Percentiles rank a stretch among this genome's conserved stretches.
Conservation (phyloP, 441 rosid species). For the Brassica balearica region DNA sequence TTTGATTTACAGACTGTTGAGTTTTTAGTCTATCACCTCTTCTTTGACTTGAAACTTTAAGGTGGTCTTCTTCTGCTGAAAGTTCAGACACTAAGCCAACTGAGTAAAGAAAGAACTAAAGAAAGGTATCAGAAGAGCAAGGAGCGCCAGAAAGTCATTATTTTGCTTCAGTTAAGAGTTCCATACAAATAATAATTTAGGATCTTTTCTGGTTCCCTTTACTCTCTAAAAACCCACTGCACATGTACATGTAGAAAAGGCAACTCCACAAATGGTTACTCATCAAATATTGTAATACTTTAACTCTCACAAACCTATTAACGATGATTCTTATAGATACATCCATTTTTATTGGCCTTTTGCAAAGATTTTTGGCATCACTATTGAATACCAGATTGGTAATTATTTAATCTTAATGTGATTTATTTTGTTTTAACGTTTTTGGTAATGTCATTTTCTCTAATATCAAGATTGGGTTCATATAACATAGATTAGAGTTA, state of each 20-base stretch:
- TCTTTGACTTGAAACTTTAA: background rate
- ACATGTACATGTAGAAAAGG: too few species aligned
- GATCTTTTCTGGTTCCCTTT: too few species aligned
- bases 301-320: too few species aligned
- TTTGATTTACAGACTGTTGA: too few species aligned
- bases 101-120: background rate
- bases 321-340: too few species aligned
- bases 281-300: too few species aligned
- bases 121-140: background rate
- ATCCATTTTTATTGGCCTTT: too few species aligned
- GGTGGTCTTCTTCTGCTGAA: background rate
- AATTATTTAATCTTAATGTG: background rate
- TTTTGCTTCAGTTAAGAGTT: too few species aligned
- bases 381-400: background rate
- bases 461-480: background rate
- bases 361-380: background rate
- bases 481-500: background rate
- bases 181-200: too few species aligned
- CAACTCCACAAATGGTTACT: too few species aligned
- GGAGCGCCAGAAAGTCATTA: background rate
- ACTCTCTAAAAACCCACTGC: too few species aligned
- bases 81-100: background rate
- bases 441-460: background rate
- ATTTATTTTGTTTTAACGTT: background rate
- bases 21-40: too few species aligned